Base-by-base conservation (phyloP, 2,329 filamentous ascomycete genomes). In the Sphaerulina vaccinii region DNA sequence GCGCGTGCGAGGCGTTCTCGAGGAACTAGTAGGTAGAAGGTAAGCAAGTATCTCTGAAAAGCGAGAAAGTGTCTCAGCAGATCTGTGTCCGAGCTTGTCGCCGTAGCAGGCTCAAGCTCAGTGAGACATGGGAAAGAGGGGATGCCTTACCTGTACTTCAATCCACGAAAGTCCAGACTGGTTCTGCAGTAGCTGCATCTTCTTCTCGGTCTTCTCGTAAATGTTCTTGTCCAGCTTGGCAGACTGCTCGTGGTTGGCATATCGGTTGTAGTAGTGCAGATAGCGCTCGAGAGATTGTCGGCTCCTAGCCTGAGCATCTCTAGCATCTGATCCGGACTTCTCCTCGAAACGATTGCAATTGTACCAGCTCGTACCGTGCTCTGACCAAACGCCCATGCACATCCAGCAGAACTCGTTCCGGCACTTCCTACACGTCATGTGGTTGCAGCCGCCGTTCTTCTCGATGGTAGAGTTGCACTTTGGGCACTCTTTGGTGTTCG, bases 361-460 rank as follows among this genome's bases (percentile, higher is more conserved):
- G 77, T 99, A 99, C 93, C 93, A 99, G 73, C 90, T 96, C 3
- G 92, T 99, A 57, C 93, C 93, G 69, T 99, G 93, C 72, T 99
- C 93, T 1, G 90, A 95, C 93, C 93, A 99, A 1, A 96, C 77
- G 0, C 93, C 93, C 93, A 99, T 99, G 67, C 93, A 99, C 88
- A 99, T 97, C 93, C 93, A 99, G 74, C 93, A 99, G 67, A 99
- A 96, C 67, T 96, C 91, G 67, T 96, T 86, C 66, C 90, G 90
- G 75, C 91, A 96, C 71, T 96, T 96, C 51, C 91, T 80, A 69
- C 91, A 96, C 0, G 91, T 96, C 91, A 96, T 96, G 71, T 96
- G 91, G 74, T 96, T 96, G 75, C 91, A 96, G 3, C 91, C 91
- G 46, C 91, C 91, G 61, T 99, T 99, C 81, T 99, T 99, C 73